A percentile compares a stretch with the other conserved stretches of the same genome.
phyloP scores from a whole-genome alignment of 2,329 filamentous ascomycete species.

The Penicillium oxalicum region DNA sequence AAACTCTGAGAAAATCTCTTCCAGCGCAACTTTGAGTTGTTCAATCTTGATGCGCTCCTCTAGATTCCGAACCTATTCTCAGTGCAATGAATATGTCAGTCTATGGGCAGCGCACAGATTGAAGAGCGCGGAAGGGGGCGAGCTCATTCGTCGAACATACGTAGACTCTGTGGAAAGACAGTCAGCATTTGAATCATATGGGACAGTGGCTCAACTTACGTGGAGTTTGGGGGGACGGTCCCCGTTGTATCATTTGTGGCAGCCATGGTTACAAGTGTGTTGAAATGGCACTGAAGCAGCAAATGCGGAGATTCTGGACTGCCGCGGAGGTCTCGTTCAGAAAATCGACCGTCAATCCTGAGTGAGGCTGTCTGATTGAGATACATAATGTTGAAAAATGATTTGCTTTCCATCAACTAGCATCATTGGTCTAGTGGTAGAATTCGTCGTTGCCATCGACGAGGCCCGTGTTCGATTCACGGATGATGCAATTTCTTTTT shows the following conservation, averaged over 20 bases:
- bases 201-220: slow-evolving; percentile 26
- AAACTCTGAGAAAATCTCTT: slow-evolving; percentile 79
- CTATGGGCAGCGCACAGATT: slow-evolving; percentile 8
- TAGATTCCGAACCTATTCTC: slow-evolving; percentile 63
- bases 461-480: slow-evolving; percentile 45
- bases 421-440: slow-evolving; percentile 44
- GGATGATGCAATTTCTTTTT: slow-evolving; percentile 36
- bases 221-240: slow-evolving; percentile 34
- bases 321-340: neutral
- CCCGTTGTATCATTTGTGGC: slow-evolving; percentile 25
- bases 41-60: slow-evolving; percentile 87
- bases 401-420: slow-evolving; percentile 9
- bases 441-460: slow-evolving; percentile 44
- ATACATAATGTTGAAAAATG: neutral
- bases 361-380: neutral
- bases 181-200: slow-evolving; percentile 11
- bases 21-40: slow-evolving; percentile 65
- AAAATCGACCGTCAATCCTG: neutral
- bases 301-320: too few species aligned
- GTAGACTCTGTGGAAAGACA: slow-evolving; percentile 33
- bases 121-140: slow-evolving; percentile 7
- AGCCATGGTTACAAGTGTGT: slow-evolving; percentile 33
- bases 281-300: too few species aligned
- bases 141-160: slow-evolving; percentile 22
- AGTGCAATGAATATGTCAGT: slow-evolving; percentile 9